Percentiles rank a stretch among this genome's conserved stretches.
Evolutionary conservation across 2,329 filamentous ascomycete genomes (phyloP).

Genomic region (Beauveria bassiana): DNA sequence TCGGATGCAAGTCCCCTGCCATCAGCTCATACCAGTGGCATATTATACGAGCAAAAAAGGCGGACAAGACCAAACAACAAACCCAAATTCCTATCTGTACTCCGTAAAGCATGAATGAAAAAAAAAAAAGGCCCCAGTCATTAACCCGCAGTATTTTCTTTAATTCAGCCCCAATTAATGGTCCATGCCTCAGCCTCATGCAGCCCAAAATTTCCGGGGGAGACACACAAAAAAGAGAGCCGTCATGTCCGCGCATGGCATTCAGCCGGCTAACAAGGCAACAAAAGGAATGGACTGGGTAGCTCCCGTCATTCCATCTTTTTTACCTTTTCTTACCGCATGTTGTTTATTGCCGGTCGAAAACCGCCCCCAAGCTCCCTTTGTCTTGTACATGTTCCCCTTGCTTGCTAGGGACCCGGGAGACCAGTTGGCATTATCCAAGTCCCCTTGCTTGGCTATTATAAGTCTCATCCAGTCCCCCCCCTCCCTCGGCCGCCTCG

Average conservation of each 20-base stretch:
- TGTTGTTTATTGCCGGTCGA: neutral
- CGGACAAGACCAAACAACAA: neutral
- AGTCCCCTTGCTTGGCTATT: neutral
- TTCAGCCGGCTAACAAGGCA: conserved; percentile 2
- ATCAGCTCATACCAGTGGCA: neutral
- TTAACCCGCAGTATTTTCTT: neutral
- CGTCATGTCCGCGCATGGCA: neutral
- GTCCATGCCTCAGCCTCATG: conserved; percentile 4
- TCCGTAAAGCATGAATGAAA: neutral
- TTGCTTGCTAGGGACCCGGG: neutral
- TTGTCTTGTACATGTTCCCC: neutral
- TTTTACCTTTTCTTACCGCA: neutral
- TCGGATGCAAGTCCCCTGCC: neutral
- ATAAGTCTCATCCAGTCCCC: neutral
- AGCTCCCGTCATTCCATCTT: neutral
- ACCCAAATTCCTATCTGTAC: neutral
- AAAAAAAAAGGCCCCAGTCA: neutral
- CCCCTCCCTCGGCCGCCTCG: neutral
- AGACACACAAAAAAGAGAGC: neutral
- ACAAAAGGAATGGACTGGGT: neutral
- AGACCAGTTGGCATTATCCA: neutral
- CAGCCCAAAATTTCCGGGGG: neutral
- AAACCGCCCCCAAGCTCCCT: neutral
- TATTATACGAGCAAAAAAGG: neutral
- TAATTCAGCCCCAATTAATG: neutral